Percentiles rank a stretch among this genome's conserved stretches.
Conservation (phyloP, 2,329 filamentous ascomycete species). For the Penicillium palitans region DNA sequence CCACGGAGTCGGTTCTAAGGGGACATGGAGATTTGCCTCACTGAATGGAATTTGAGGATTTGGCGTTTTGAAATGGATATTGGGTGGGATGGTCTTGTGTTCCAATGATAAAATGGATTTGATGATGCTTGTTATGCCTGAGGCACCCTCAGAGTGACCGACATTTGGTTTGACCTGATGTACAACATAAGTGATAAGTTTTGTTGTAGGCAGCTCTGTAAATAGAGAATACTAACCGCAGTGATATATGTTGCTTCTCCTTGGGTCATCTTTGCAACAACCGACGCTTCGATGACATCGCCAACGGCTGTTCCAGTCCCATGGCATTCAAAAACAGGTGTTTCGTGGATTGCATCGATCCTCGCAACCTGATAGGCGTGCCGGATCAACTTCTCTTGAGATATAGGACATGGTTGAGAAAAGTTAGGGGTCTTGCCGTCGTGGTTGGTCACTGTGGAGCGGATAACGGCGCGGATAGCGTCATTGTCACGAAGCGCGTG, state of each 20-base stretch:
- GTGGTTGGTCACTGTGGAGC: constrained; percentile 30
- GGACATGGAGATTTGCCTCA: constrained; percentile 18
- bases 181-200: background rate
- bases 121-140: constrained; percentile 29
- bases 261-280: constrained; percentile 16
- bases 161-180: constrained; percentile 30
- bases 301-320: constrained; percentile 23
- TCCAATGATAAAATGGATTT: constrained; percentile 29
- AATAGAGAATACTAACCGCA: constrained; percentile 8
- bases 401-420: constrained; percentile 16
- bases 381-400: constrained; percentile 11
- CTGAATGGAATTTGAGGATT: constrained; percentile 30
- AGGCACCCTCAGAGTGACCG: constrained; percentile 30
- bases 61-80: constrained; percentile 30
- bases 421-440: constrained; percentile 32
- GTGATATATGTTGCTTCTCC: constrained; percentile 20
- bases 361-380: constrained; percentile 1
- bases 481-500: constrained; percentile 49
- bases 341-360: constrained; percentile 6
- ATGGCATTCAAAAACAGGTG: constrained; percentile 24
- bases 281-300: constrained; percentile 18
- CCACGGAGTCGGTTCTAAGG: constrained; percentile 26
- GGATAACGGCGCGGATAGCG: constrained; percentile 36
- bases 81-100: constrained; percentile 26
- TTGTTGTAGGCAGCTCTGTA: accelerated